These are phyloP conservation scores for Psilocybe azurescens DNA, from an alignment of 768 basidiomycete genomes.

Conservation along the genomic window DNA sequence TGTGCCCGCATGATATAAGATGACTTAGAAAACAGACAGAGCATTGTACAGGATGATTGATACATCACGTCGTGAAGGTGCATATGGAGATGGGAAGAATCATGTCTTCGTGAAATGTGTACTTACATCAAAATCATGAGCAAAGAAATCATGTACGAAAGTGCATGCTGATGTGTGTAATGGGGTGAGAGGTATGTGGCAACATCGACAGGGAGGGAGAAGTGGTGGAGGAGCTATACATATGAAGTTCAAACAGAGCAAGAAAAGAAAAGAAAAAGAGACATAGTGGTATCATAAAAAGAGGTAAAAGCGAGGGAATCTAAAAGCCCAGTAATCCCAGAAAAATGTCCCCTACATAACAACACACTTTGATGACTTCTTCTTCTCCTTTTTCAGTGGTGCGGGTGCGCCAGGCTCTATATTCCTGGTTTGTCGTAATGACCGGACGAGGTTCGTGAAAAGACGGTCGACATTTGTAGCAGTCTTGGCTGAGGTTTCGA, in stretches of 20 bases:
- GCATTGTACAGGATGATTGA: slow-evolving; percentile 28
- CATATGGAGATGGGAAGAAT: slow-evolving; percentile 28
- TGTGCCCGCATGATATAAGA: slow-evolving; percentile 6
- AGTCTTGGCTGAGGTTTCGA: slow-evolving; percentile 97
- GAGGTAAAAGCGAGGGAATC: slow-evolving; percentile 73
- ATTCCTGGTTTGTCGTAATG: slow-evolving; percentile 74
- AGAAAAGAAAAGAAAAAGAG: slow-evolving; percentile 33
- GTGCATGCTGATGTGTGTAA: slow-evolving; percentile 29
- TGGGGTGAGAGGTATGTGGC: slow-evolving; percentile 25
- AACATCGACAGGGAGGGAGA: slow-evolving; percentile 27
- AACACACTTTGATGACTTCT: slow-evolving; percentile 65
- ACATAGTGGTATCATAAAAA: slow-evolving; percentile 83
- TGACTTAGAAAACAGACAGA: slow-evolving; percentile 10
- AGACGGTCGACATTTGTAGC: slow-evolving; percentile 90
- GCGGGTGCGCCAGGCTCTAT: slow-evolving; percentile 51
- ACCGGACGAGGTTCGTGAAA: slow-evolving; percentile 87
- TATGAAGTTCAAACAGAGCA: slow-evolving; percentile 33
- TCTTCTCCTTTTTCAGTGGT: slow-evolving; percentile 49
- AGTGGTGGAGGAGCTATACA: slow-evolving; percentile 28
- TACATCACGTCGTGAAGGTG: slow-evolving; percentile 30
- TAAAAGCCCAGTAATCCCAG: slow-evolving; percentile 67
- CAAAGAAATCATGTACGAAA: slow-evolving; percentile 30
- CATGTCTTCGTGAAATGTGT: slow-evolving; percentile 35
- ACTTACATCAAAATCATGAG: slow-evolving; percentile 42
- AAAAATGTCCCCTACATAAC: slow-evolving; percentile 79